Percentiles rank a stretch among this genome's conserved stretches.
Evolutionary conservation across 169 alveolate species (phyloP).

Genomic region (Eimeria acervulina): DNA sequence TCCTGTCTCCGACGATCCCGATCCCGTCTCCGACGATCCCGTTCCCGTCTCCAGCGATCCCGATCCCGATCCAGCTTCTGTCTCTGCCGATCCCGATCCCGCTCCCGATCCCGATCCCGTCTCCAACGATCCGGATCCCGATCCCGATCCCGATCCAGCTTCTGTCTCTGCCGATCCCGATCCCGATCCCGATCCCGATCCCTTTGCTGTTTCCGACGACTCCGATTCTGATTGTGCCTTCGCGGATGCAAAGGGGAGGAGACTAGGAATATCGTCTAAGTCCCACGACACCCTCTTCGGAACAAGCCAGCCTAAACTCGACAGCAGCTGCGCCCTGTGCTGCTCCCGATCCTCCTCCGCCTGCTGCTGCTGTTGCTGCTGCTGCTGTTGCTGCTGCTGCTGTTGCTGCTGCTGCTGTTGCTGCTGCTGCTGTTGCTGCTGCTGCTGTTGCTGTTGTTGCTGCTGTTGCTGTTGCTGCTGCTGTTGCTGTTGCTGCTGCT

Average conservation of each 20-base stretch:
- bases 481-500: constrained; percentile 1
- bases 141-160: too few species aligned
- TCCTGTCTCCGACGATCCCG: not conserved
- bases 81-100: not conserved
- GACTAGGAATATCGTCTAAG: too few species aligned
- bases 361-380: not conserved
- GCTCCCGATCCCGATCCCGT: not conserved
- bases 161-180: not conserved
- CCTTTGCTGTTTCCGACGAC: not conserved
- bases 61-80: too few species aligned
- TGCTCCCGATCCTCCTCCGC: not conserved
- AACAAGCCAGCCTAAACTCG: too few species aligned
- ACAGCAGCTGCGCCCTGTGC: too few species aligned
- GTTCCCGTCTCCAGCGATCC: not conserved
- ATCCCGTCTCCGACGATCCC: not conserved
- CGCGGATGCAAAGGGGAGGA: not conserved
- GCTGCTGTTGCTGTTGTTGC: not conserved
- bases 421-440: not conserved
- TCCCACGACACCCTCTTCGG: too few species aligned
- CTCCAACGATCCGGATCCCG: not conserved
- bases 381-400: not conserved
- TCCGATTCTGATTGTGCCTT: not conserved
- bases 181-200: not conserved
- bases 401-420: not conserved
- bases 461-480: not conserved